Conservation (phyloP, 345 rosid genomes). For the Citrus inodora region DNA sequence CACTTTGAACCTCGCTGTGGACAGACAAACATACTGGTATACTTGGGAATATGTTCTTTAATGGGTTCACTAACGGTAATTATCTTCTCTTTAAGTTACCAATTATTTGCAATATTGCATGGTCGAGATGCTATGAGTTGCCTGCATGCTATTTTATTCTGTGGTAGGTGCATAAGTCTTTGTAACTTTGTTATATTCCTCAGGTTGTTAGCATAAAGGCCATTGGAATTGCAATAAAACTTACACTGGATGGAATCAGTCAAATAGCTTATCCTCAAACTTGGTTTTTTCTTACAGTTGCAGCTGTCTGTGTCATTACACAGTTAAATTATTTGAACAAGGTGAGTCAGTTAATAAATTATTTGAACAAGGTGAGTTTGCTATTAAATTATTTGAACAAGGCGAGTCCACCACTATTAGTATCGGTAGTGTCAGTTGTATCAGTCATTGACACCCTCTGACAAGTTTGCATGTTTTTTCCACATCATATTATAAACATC, state of each 20-base stretch:
- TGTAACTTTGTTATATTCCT: background rate
- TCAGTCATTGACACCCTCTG: background rate
- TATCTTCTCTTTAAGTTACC: conserved; percentile 1
- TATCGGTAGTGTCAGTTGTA: background rate
- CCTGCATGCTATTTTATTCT: background rate
- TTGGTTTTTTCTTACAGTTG: conserved; percentile 87
- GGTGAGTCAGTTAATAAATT: conserved; percentile 55
- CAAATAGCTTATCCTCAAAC: conserved; percentile 83
- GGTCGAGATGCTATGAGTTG: background rate
- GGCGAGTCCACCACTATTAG: conserved; percentile 25
- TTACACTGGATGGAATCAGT: conserved; percentile 77
- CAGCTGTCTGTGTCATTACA: conserved; percentile 72
- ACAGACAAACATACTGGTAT: conserved; percentile 75
- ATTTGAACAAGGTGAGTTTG: conserved; percentile 74
- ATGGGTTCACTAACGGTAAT: conserved; percentile 83
- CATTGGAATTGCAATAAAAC: conserved; percentile 87
- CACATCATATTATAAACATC: background rate
- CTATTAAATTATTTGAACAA: too few species aligned
- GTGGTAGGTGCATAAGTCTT: background rate
- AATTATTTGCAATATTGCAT: background rate
- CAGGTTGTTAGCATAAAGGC: conserved; percentile 97
- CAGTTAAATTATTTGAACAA: conserved; percentile 92
- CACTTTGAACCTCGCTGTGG: conserved; percentile 86
- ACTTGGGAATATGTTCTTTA: conserved; percentile 83
- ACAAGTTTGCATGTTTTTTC: background rate